A percentile compares a stretch with the other conserved stretches of the same genome.
phyloP scores from a whole-genome alignment of 768 basidiomycete species.

The Filobasidium floriforme region DNA sequence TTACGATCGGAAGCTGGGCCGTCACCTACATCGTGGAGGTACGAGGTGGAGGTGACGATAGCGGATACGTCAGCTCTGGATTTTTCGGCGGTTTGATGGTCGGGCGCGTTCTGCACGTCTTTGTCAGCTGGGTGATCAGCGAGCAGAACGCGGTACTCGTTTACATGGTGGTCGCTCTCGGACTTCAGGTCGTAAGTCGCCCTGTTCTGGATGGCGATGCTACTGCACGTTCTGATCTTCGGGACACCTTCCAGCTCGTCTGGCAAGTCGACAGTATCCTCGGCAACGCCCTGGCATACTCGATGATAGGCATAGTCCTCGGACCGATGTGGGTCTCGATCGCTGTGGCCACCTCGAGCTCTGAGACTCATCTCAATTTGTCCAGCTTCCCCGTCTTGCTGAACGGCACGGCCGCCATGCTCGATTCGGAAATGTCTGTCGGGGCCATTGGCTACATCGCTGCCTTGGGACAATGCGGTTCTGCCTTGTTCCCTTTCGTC shows the following conservation, averaged over 20 bases:
- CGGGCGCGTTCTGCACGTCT: slow-evolving; percentile 53
- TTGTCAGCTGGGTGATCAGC: slow-evolving; percentile 46
- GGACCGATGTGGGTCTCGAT: slow-evolving; percentile 59
- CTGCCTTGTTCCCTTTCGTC: slow-evolving; percentile 45
- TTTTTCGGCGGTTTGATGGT: slow-evolving; percentile 50
- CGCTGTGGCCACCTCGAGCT: too few relatives aligned
- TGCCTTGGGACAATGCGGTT: slow-evolving; percentile 43
- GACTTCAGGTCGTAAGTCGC: slow-evolving; percentile 20
- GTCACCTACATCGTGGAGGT: slow-evolving; percentile 32
- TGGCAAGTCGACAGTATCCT: slow-evolving; percentile 64
- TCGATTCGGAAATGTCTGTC: slow-evolving; percentile 64
- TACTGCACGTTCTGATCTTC: too few relatives aligned
- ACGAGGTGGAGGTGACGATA: slow-evolving; percentile 29
- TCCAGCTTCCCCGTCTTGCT: slow-evolving; percentile 54
- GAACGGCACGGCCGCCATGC: slow-evolving; percentile 60
- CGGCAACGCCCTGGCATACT: slow-evolving; percentile 58
- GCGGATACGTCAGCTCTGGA: slow-evolving; percentile 43
- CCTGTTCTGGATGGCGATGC: too few relatives aligned
- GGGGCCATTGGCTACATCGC: slow-evolving; percentile 41
- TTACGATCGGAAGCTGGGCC: slow-evolving; percentile 26
- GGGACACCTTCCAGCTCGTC: slow-evolving; percentile 45
- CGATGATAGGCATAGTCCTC: slow-evolving; percentile 59
- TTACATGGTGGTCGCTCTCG: slow-evolving; percentile 41
- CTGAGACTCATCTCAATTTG: not conserved
- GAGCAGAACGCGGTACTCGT: slow-evolving; percentile 37